Evolutionary conservation across 768 basidiomycete genomes (phyloP).

Genomic region (Macrolepiota fuliginosa): DNA sequence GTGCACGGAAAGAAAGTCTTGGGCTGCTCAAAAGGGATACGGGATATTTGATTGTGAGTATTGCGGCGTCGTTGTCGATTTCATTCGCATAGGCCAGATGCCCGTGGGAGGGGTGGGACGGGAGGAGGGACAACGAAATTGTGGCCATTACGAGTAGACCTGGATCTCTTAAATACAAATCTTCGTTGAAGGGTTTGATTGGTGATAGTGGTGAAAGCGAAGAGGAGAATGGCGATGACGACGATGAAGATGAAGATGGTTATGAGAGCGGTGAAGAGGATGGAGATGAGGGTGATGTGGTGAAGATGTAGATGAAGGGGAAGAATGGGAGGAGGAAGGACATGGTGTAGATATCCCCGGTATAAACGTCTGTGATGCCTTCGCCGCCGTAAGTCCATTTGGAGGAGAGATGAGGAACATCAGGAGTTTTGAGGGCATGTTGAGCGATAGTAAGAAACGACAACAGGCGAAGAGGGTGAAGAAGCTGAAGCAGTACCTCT

Average conservation of each 20-base stretch:
- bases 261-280: constrained; percentile 35
- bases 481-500: constrained; percentile 20
- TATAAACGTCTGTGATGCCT: constrained; percentile 13
- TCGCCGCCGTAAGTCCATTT: constrained; percentile 22
- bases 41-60: constrained; percentile 76
- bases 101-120: constrained; percentile 26
- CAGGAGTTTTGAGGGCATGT: constrained; percentile 84
- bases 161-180: constrained; percentile 23
- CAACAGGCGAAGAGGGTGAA: constrained; percentile 15
- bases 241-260: constrained; percentile 34
- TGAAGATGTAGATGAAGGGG: constrained; percentile 33
- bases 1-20: constrained; percentile 34
- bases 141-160: constrained; percentile 41
- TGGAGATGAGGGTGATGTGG: constrained; percentile 22
- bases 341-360: constrained; percentile 15
- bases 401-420: constrained; percentile 69
- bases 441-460: constrained; percentile 43
- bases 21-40: constrained; percentile 70
- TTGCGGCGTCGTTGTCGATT: constrained; percentile 61
- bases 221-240: constrained; percentile 32
- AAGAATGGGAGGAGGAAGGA: too few relatives aligned
- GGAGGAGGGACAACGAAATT: constrained; percentile 44
- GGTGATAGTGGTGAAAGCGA: constrained; percentile 39
- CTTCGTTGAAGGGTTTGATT: constrained; percentile 16
- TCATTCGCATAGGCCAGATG: constrained; percentile 32